These are phyloP conservation scores for Phyllosticta citrichinensis DNA, from an alignment of 2,329 filamentous ascomycete species.

Conservation along the genomic window DNA sequence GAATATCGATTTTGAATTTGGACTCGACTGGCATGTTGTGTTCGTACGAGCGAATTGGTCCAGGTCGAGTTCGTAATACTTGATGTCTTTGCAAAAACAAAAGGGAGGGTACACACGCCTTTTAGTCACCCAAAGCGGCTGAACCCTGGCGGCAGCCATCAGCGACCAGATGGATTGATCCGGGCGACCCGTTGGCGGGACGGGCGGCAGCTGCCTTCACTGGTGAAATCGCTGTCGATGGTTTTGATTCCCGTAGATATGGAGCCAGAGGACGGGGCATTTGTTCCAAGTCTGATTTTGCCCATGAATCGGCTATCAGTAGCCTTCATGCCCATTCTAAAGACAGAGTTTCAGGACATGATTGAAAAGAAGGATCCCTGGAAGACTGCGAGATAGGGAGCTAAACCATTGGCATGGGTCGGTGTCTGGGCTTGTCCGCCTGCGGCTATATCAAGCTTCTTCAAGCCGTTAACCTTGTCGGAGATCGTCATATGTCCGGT, in stretches of 20 bases:
- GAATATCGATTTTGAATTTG: conserved; percentile 38
- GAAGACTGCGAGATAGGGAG: not conserved
- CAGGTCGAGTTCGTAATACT: not conserved
- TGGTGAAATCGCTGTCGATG: not conserved
- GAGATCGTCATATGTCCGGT: not conserved
- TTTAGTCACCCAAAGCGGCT: not conserved
- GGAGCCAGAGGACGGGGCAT: not conserved
- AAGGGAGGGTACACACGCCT: not conserved
- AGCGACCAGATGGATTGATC: not conserved
- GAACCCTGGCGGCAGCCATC: not conserved
- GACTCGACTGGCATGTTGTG: conserved; percentile 37
- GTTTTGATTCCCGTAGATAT: not conserved
- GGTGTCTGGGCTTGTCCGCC: not conserved
- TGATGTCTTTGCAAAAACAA: not conserved
- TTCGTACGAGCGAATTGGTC: not conserved
- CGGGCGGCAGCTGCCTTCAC: not conserved
- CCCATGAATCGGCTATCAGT: not conserved
- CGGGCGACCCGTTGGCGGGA: not conserved
- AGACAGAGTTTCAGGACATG: not conserved
- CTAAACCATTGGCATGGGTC: not conserved
- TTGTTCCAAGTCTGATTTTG: not conserved
- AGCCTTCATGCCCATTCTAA: not conserved
- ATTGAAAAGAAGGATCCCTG: not conserved
- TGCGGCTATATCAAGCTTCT: not conserved
- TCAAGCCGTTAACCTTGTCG: not conserved